These are phyloP conservation scores for Lactuca sativa DNA, from an alignment of 129 eudicot genomes.

Conservation along the genomic window DNA sequence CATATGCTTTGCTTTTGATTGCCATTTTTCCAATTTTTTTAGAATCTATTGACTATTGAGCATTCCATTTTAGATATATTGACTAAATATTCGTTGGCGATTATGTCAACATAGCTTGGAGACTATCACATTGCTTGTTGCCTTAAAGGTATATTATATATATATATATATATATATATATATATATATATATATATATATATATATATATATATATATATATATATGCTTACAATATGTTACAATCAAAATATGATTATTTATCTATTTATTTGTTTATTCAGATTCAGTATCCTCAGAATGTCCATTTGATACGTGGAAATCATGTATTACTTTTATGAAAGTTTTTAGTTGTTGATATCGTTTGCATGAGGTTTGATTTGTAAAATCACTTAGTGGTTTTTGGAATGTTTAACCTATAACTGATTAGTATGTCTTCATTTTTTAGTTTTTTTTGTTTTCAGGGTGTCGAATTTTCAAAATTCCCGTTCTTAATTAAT, in stretches of 20 bases:
- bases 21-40: not conserved
- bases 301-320: constrained; percentile 95
- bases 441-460: too few relatives aligned
- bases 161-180: too few relatives aligned
- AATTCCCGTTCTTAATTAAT: too few relatives aligned
- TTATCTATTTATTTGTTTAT: constrained; percentile 9
- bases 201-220: too few relatives aligned
- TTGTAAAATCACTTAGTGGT: too few relatives aligned
- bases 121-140: constrained; percentile 86
- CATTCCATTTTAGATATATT: constrained; percentile 58
- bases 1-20: too few relatives aligned
- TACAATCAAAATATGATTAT: not conserved
- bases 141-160: constrained; percentile 67
- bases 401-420: too few relatives aligned
- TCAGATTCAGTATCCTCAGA: constrained; percentile 93
- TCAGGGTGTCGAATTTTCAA: too few relatives aligned
- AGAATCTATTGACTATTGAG: not conserved
- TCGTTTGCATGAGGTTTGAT: too few relatives aligned
- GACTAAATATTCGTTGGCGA: constrained; percentile 96
- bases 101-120: constrained; percentile 99
- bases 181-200: too few relatives aligned
- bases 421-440: too few relatives aligned
- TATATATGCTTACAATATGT: not conserved
- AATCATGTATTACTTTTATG: constrained; percentile 46
- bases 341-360: too few relatives aligned